Percentiles rank a stretch among this genome's conserved stretches.
Evolutionary conservation across 768 basidiomycete genomes (phyloP).

Genomic region (Coprinopsis cinerea): DNA sequence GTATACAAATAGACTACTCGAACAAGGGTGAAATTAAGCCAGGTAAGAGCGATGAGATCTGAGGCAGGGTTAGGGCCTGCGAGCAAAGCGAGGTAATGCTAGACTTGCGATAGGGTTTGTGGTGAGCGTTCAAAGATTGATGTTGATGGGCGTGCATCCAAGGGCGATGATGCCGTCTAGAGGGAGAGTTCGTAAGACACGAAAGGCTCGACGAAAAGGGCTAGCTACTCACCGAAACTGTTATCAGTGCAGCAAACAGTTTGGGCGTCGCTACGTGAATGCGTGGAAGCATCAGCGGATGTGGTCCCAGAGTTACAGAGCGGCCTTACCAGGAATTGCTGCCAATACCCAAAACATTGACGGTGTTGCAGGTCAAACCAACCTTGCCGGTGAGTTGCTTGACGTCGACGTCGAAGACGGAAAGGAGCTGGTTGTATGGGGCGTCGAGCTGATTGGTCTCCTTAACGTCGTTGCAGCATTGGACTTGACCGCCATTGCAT

Average conservation of each 20-base stretch:
- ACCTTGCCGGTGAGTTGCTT: neutral
- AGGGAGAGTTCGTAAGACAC: no score
- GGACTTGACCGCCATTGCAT: neutral
- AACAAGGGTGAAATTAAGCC: no score
- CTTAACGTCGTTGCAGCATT: neutral
- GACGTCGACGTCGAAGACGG: neutral
- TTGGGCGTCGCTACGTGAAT: neutral
- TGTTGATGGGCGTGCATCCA: constrained; percentile 26
- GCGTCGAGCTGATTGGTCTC: neutral
- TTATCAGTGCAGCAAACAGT: neutral
- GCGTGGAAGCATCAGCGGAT: neutral
- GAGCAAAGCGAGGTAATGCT: no score
- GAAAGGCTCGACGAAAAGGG: no score
- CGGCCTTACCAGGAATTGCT: neutral
- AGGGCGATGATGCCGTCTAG: constrained; percentile 21
- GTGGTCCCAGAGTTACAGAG: neutral
- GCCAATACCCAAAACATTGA: neutral
- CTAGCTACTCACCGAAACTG: neutral
- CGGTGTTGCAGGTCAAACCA: neutral
- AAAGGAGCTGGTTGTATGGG: neutral
- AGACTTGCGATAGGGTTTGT: no score
- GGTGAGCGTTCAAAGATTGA: constrained; percentile 21
- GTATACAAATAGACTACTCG: no score
- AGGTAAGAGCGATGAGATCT: no score
- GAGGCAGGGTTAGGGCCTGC: no score